These are phyloP conservation scores for Glycine latifolia DNA, from an alignment of 306 rosid species.

Conservation along the genomic window DNA sequence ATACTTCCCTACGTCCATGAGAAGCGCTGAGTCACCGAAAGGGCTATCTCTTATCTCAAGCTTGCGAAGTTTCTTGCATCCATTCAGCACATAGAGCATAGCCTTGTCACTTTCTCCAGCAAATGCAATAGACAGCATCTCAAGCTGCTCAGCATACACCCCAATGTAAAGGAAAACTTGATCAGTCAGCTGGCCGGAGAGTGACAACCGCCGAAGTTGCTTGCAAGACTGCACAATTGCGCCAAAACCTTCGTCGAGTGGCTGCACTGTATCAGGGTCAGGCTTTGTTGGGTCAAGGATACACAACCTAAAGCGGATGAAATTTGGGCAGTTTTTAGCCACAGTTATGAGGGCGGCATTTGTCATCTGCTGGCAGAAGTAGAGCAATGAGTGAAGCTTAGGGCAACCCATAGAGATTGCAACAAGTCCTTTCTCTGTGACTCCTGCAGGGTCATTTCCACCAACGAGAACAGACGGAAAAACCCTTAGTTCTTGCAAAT, in stretches of 20 bases:
- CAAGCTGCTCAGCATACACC: constrained; percentile 28
- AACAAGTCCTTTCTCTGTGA: constrained; percentile 15
- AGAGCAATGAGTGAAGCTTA: constrained; percentile 24
- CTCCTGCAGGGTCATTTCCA: background rate
- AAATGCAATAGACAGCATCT: constrained; percentile 15
- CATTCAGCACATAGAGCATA: constrained; percentile 20
- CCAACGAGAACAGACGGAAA: background rate
- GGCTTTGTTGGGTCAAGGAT: background rate
- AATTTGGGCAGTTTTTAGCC: constrained; percentile 15
- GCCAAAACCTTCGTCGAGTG: background rate
- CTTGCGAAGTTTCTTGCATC: constrained; percentile 22
- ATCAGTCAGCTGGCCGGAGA: constrained; percentile 7
- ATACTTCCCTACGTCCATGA: background rate
- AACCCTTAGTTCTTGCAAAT: constrained; percentile 22
- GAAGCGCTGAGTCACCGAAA: background rate
- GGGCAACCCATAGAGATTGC: constrained; percentile 1
- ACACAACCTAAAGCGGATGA: background rate
- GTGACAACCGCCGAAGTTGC: constrained; percentile 14
- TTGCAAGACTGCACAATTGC: constrained; percentile 23
- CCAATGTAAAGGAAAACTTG: constrained; percentile 23
- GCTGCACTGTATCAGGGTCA: constrained; percentile 23
- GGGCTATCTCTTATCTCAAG: constrained; percentile 17
- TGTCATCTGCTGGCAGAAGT: constrained; percentile 18
- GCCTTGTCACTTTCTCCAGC: constrained; percentile 34
- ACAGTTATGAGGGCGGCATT: constrained; percentile 20